Conservation (phyloP, 768 basidiomycete genomes). For the Antrodiella citrinella region DNA sequence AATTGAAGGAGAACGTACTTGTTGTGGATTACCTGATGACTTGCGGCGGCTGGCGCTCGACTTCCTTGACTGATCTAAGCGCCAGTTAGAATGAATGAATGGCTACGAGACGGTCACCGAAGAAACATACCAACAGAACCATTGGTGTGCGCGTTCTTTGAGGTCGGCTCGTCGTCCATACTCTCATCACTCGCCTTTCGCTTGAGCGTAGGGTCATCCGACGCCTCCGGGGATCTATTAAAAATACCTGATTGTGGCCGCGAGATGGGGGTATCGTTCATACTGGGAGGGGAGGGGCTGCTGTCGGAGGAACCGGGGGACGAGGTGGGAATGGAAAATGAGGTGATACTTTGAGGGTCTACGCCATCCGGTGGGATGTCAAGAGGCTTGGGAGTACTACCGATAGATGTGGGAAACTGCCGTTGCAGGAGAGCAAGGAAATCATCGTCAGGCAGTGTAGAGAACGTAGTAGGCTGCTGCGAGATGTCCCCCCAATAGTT, state of each 20-base stretch:
- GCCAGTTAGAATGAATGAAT: neutral
- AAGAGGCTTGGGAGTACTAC: slow-evolving; percentile 13
- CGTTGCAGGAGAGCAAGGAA: slow-evolving; percentile 72
- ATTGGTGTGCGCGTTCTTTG: slow-evolving; percentile 54
- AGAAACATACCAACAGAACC: slow-evolving; percentile 37
- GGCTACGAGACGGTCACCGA: neutral
- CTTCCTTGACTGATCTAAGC: neutral
- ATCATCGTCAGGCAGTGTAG: slow-evolving; percentile 65
- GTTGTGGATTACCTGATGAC: slow-evolving; percentile 27
- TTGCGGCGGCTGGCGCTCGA: slow-evolving; percentile 25
- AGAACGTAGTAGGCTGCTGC: slow-evolving; percentile 46
- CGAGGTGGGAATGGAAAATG: slow-evolving; percentile 40
- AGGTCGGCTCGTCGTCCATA: slow-evolving; percentile 54
- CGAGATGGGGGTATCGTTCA: slow-evolving; percentile 26
- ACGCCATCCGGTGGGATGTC: slow-evolving; percentile 32
- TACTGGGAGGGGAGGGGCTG: slow-evolving; percentile 67
- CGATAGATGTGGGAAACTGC: slow-evolving; percentile 45
- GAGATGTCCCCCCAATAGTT: slow-evolving; percentile 64
- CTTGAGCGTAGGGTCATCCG: slow-evolving; percentile 51
- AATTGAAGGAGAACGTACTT: slow-evolving; percentile 26
- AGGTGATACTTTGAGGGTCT: slow-evolving; percentile 52
- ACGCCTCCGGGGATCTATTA: slow-evolving; percentile 24
- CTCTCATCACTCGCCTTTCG: slow-evolving; percentile 69
- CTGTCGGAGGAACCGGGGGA: slow-evolving; percentile 62
- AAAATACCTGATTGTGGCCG: slow-evolving; percentile 24